A percentile compares a stretch with the other conserved stretches of the same genome.
phyloP scores from a whole-genome alignment of 495 filamentous ascomycete genomes.

The Aspergillus affinis region DNA sequence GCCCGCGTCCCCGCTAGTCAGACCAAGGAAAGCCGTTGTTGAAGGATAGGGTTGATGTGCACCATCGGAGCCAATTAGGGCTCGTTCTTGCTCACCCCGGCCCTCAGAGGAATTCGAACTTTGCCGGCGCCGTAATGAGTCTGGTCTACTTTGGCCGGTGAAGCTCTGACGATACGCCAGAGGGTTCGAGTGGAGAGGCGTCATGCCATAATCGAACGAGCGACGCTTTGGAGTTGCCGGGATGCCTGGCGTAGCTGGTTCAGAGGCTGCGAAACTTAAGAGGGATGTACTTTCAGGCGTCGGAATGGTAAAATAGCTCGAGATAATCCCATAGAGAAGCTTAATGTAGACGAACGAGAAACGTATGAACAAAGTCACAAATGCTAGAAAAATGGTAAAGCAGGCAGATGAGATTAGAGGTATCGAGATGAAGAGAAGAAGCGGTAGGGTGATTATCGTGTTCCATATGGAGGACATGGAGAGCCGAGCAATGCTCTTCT shows the following conservation, averaged over 20 bases:
- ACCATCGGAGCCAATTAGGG: conserved; percentile 1
- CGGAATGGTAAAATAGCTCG: conserved; percentile 54
- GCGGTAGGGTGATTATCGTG: conserved; percentile 57
- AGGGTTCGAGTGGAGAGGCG: conserved; percentile 12
- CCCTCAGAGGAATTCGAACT: conserved; percentile 13
- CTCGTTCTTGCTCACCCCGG: conserved; percentile 1
- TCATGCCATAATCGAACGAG: conserved; percentile 29
- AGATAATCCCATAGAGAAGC: conserved; percentile 57
- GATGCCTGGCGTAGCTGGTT: conserved; percentile 30
- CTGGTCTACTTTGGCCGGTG: conserved; percentile 15
- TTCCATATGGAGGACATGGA: conserved; percentile 47
- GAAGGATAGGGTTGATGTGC: conserved; percentile 10
- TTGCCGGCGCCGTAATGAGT: conserved; percentile 1
- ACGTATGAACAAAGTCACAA: conserved; percentile 63
- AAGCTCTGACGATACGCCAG: conserved; percentile 13
- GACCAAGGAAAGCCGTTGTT: conserved; percentile 26
- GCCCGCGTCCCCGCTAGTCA: conserved; percentile 42
- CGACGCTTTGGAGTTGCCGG: conserved; percentile 15
- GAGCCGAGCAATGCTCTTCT: conserved; percentile 12
- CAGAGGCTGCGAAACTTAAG: conserved; percentile 32
- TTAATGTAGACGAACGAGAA: conserved; percentile 69
- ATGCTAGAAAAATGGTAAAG: conserved; percentile 66
- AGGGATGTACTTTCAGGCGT: conserved; percentile 29
- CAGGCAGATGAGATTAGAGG: conserved; percentile 69
- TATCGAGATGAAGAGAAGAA: conserved; percentile 64